Evolutionary conservation across 495 filamentous ascomycete species (phyloP), one percentile per base, ranked within the genome.

Genomic region (Penicillium tannophilum): DNA sequence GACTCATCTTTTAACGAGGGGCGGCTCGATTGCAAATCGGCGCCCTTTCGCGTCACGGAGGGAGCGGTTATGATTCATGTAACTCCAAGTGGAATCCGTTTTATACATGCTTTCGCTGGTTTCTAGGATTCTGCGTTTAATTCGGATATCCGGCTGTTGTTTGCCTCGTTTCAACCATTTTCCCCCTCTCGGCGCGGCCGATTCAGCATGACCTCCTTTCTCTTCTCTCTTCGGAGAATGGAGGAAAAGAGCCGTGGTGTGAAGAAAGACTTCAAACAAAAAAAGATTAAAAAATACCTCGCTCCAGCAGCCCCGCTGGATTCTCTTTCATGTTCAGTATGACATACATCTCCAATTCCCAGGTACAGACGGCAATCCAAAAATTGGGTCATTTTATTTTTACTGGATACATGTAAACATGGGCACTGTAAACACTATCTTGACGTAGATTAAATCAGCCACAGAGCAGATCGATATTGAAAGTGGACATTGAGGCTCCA

Each of bases 241-340:
- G 57, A 50, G 59, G 68, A 66, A 56, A 67, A 55, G 63, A 72
- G 72, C 72, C 67, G 72, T 68, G 68, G 64, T 73, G 67, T 69
- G 66, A 72, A 63, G 66, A 69, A 71, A 72, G 62, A 67, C 64
- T 63, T 68, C 58, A 65, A 75, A 71, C 67, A 73, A 67, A 73
- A 73, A 72, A 77, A 72, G 62, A 68, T 70, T 62, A 63, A 71
- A 72, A 71, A 76, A 72, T 73, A 75, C 72, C 72, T 73, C 64
- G 63, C 67, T 65, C 65, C 66, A 73, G 68, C 70, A 60, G 58
- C 55, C 63, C 61, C 60, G 72, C 70, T 72, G 71, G 67, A 67
- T 66, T 63, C 52, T 61, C 45, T 71, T 73, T 76, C 58, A 77
- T 76, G 73, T 75, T 71, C 62, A 75, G 72, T 75, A 76, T 68